Conservation (phyloP, 169 alveolate species). For the Plasmodium coatneyi region DNA sequence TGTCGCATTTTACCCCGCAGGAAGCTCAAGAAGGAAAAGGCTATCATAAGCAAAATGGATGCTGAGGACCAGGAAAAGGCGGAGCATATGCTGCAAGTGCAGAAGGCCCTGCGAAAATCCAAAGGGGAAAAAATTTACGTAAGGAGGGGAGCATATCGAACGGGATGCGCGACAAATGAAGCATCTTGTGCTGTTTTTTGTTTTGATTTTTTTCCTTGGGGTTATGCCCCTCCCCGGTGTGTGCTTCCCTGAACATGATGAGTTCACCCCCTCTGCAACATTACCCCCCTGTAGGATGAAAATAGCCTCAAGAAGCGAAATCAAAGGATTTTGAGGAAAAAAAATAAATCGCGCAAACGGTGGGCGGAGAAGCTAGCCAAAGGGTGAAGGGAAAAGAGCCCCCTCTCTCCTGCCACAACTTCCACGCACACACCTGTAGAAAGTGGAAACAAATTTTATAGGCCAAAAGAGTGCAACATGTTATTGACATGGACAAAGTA, state of each 20-base stretch:
- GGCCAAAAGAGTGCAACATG: slow-evolving; percentile 56
- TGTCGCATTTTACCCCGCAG: neutral
- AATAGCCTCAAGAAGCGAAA: slow-evolving; percentile 57
- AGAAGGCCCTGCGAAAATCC: slow-evolving; percentile 42
- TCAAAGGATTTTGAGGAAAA: slow-evolving; percentile 21
- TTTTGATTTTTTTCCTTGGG: neutral
- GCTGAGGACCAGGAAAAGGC: slow-evolving; percentile 30
- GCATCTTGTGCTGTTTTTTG: neutral
- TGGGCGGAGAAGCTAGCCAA: slow-evolving; percentile 7
- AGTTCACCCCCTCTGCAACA: neutral
- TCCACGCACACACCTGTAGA: neutral
- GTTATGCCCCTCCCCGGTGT: neutral
- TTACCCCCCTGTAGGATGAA: slow-evolving; percentile 22
- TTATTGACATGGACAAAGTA: slow-evolving; percentile 22
- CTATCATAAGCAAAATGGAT: slow-evolving; percentile 13
- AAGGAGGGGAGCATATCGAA: neutral
- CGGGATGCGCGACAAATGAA: neutral
- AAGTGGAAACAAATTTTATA: neutral
- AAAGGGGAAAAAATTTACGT: slow-evolving; percentile 66
- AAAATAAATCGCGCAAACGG: slow-evolving; percentile 30
- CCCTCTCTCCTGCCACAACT: neutral
- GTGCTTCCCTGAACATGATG: neutral
- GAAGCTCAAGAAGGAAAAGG: slow-evolving; percentile 28
- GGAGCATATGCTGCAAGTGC: slow-evolving; percentile 26
- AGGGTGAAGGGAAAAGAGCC: neutral